Evolutionary conservation across 176 grass and related monocot species (phyloP).

Genomic region (Oryza brachyantha): DNA sequence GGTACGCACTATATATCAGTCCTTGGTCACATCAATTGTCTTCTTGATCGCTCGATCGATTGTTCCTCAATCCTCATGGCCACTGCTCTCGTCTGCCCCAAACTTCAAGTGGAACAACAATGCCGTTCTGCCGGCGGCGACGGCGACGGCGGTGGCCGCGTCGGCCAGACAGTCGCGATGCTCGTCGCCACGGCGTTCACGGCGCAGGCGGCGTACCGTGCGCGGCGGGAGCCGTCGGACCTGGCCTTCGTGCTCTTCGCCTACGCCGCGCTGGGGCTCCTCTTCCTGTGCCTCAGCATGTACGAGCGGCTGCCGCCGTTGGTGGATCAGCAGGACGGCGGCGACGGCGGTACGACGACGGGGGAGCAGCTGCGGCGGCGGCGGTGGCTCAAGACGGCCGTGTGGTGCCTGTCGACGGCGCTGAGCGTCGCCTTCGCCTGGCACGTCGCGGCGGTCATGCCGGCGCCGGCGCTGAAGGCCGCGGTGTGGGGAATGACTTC

Average conservation of each 20-base stretch:
- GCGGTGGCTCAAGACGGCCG: background rate
- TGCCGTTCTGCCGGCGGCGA: background rate
- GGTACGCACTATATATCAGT: too few relatives aligned
- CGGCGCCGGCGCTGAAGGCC: background rate
- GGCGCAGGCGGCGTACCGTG: background rate
- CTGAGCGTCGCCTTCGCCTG: background rate
- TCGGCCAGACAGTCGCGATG: background rate
- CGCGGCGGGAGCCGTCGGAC: background rate
- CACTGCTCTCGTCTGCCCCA: too few relatives aligned
- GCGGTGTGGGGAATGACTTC: background rate
- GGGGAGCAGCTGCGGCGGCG: background rate
- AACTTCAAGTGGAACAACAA: background rate
- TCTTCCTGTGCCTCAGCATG: background rate
- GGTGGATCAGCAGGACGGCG: background rate
- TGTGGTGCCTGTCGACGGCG: background rate
- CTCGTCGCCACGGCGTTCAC: slow-evolving; percentile 19
- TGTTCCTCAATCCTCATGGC: too few relatives aligned
- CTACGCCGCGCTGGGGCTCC: background rate
- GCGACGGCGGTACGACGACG: background rate
- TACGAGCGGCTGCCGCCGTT: background rate
- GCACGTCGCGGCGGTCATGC: background rate
- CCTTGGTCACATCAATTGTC: too few relatives aligned
- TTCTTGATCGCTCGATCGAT: too few relatives aligned
- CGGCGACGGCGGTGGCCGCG: too few relatives aligned
- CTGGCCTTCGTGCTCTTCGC: background rate